Conservation (phyloP, 1,284 basidiomycete genomes). For the Boletus sp. region DNA sequence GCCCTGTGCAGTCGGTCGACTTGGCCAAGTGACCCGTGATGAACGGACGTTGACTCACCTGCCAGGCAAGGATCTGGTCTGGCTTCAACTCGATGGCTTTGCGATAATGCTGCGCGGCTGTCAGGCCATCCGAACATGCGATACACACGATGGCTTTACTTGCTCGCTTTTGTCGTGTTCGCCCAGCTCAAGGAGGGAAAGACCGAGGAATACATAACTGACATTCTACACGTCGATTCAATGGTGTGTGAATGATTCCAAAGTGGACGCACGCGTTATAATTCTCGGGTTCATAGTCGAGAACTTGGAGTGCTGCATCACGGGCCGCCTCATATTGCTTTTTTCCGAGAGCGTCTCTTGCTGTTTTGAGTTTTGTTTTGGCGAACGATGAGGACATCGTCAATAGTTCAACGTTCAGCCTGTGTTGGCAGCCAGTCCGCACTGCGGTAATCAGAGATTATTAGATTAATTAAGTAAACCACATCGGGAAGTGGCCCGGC, state of each 20-base stretch:
- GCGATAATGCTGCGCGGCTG: conserved; percentile 58
- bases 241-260: neutral
- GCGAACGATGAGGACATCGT: conserved; percentile 40
- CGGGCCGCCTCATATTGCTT: conserved; percentile 74
- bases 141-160: conserved; percentile 45
- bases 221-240: conserved; percentile 2
- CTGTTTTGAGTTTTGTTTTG: conserved; percentile 77
- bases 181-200: conserved; percentile 72
- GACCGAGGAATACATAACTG: conserved; percentile 80
- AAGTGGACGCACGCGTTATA: conserved; percentile 68
- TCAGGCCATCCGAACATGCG: conserved; percentile 17
- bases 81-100: conserved; percentile 67
- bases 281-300: conserved; percentile 73
- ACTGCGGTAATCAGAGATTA: too few species aligned
- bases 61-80: conserved; percentile 71
- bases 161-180: conserved; percentile 75
- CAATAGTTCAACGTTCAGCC: neutral
- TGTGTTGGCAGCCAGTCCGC: too few species aligned
- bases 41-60: conserved; percentile 46
- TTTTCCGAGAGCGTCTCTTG: conserved; percentile 70
- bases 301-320: conserved; percentile 57
- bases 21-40: neutral
- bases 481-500: too few species aligned
- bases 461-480: too few species aligned
- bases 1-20: conserved; percentile 44